Conservation (phyloP, 768 basidiomycete genomes). For the Psilocybe subaeruginosa region DNA sequence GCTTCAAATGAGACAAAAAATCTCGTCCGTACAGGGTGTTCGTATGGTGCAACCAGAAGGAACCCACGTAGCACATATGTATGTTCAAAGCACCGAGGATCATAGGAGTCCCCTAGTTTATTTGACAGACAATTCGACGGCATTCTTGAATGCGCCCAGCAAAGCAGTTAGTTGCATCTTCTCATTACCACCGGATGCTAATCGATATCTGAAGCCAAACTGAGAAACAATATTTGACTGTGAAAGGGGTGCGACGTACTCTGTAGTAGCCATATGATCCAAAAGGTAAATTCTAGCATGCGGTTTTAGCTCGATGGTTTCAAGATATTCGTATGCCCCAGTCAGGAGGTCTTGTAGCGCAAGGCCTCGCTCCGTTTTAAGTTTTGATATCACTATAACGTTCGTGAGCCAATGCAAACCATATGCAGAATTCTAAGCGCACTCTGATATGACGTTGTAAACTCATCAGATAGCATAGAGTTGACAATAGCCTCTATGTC, state of each 20-base stretch:
- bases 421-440: slow-evolving; percentile 24
- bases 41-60: too few relatives aligned
- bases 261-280: slow-evolving; percentile 92
- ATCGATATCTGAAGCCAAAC: slow-evolving; percentile 64
- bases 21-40: too few relatives aligned
- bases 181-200: slow-evolving; percentile 92
- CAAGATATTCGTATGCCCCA: slow-evolving; percentile 89
- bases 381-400: slow-evolving; percentile 73
- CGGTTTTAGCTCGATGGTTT: slow-evolving; percentile 83
- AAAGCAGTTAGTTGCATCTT: slow-evolving; percentile 93
- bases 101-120: slow-evolving; percentile 17
- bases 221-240: background rate
- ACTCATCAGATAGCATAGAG: slow-evolving; percentile 95
- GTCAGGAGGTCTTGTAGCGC: slow-evolving; percentile 93
- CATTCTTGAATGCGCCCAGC: slow-evolving; percentile 91
- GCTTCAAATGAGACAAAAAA: too few relatives aligned
- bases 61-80: too few relatives aligned
- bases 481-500: slow-evolving; percentile 94
- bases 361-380: slow-evolving; percentile 92
- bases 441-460: slow-evolving; percentile 90
- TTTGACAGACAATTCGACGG: slow-evolving; percentile 75
- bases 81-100: background rate
- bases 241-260: slow-evolving; percentile 56
- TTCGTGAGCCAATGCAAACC: background rate
- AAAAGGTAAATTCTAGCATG: slow-evolving; percentile 89